phyloP scores from a whole-genome alignment of 768 basidiomycete species.

The Hortiboletus flavorubellus region DNA sequence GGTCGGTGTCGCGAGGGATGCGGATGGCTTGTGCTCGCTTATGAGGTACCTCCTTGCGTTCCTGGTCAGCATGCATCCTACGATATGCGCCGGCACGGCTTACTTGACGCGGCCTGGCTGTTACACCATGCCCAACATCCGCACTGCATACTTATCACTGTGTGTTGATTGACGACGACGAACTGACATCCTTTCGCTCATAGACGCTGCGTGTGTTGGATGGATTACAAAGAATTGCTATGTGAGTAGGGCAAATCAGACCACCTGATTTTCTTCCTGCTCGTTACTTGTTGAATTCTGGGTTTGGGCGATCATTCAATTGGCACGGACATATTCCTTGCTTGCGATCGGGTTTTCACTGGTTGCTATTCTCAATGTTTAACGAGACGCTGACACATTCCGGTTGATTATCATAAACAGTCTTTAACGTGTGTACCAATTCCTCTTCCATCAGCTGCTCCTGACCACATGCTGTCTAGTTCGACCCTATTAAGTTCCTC shows the following conservation, averaged over 20 bases:
- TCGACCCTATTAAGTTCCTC: conserved; percentile 30
- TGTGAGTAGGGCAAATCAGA: conserved; percentile 35
- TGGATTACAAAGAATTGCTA: conserved; percentile 54
- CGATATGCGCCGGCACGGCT: background rate
- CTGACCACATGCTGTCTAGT: conserved; percentile 9
- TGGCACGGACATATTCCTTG: background rate
- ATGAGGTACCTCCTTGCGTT: background rate
- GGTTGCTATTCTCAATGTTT: background rate
- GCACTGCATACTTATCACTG: too few relatives aligned
- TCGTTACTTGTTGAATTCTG: background rate
- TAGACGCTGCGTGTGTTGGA: conserved; percentile 57
- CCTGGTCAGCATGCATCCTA: background rate
- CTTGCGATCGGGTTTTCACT: background rate
- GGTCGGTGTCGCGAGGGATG: too few relatives aligned
- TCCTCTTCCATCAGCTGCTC: background rate
- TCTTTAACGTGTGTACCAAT: conserved; percentile 22
- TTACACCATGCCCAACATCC: background rate
- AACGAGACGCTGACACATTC: background rate
- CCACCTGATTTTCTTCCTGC: background rate
- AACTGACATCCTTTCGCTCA: conserved; percentile 3
- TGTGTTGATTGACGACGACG: background rate
- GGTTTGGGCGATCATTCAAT: background rate
- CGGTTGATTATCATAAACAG: background rate
- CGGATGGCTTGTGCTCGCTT: background rate
- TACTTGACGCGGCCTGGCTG: too few relatives aligned